Evolutionary conservation across 2,329 filamentous ascomycete genomes (phyloP), one percentile per base, ranked within the genome.

Genomic region (Neofusicoccum parvum): DNA sequence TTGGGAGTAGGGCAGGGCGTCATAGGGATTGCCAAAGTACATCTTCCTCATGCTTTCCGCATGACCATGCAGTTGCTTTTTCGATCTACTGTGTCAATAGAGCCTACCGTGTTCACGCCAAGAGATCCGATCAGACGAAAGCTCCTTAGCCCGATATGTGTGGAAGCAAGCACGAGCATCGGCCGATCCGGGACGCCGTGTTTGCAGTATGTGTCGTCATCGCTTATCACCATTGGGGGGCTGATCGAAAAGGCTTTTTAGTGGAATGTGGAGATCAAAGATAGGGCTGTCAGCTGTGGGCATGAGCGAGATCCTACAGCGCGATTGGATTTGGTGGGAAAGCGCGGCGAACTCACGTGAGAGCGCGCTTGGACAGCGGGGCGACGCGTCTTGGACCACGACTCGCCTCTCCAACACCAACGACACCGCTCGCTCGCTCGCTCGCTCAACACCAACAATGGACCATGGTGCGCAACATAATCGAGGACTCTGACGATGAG

Each of bases 401-500:
- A 48, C 56, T 20, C n/a, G 11, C 43, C 43, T n/a, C 41, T 20
- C 54, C 41, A 46, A 9, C 3, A 45, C 27, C 23, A 14, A 17
- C 39, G 12, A 46, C 32, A 39, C 11, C 10, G 12, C 56, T 11
- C 10, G 12, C 56, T 37, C 10, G 12, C 56, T 37, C 17, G n/a
- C 23, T 32, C 11, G 32, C 23, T 39, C 15, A 15, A 46, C 27
- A 10, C 32, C 11, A 14, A 12, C 41, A 27, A 60, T 60, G 56
- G 56, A 23, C 43, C 41, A 65, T 65, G 64, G 53, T 54, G 37
- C 64, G 64, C 54, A 43, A 50, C 36, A 69, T 76, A 20, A 73
- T 78, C 32, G 74, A 76, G 60, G 76, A 78, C 62, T 78, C 76
- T 2, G 75, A 78, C 62, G 76, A 76, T 23, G 76, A 76, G 49